Evolutionary conservation across 139 green algal species (phyloP).

Genomic region (Micractinium sp.): DNA sequence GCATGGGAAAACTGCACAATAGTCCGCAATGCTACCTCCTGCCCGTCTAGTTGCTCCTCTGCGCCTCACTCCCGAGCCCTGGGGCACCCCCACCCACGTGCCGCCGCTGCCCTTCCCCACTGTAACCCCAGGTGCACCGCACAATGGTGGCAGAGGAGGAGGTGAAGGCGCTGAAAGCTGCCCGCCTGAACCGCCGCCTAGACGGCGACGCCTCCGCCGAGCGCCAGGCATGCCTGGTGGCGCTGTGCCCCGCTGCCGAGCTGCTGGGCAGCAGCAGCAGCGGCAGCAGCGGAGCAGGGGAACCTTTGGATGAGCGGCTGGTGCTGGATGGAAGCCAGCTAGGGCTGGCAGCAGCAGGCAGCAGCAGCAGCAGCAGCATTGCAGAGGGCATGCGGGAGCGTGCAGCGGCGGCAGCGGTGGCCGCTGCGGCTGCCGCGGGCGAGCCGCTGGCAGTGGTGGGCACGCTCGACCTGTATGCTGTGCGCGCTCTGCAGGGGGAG

Average conservation of each 20-base stretch:
- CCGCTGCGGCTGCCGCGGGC: background rate
- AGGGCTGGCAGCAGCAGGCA: background rate
- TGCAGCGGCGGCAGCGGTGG: background rate
- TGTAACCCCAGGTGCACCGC: slow-evolving; percentile 52
- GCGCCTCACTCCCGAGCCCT: no score
- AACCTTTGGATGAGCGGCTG: slow-evolving; percentile 6
- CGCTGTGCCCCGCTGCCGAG: background rate
- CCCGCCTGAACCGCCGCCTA: slow-evolving; percentile 24
- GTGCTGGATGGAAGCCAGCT: background rate
- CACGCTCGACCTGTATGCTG: slow-evolving; percentile 57
- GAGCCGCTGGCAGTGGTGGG: slow-evolving; percentile 37
- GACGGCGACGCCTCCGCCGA: background rate
- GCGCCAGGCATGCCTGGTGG: slow-evolving; percentile 33
- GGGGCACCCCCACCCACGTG: background rate
- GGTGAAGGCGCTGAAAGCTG: slow-evolving; percentile 41
- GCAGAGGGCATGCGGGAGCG: background rate
- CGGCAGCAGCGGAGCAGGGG: background rate
- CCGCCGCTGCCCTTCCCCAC: background rate
- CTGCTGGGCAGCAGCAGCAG: background rate
- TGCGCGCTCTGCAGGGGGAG: slow-evolving; percentile 47
- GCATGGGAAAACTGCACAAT: background rate
- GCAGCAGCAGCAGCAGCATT: background rate
- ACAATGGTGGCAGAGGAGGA: slow-evolving; percentile 58
- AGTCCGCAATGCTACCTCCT: background rate
- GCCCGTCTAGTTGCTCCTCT: background rate